Conservation (phyloP, 2,329 filamentous ascomycete species). For the Beauveria varroae region DNA sequence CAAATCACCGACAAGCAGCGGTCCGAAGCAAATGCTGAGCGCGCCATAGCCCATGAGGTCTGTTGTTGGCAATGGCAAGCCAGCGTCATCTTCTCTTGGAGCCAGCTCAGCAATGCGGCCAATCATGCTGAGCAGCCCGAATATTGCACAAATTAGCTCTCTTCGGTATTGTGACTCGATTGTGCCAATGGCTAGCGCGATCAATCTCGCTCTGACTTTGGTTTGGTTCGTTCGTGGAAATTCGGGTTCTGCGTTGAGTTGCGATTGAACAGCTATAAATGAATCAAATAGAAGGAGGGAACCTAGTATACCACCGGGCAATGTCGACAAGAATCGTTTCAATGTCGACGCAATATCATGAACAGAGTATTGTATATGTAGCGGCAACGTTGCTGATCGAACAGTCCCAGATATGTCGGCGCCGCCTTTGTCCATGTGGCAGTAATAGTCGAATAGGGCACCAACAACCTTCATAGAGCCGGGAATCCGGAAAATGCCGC, state of each 20-base stretch:
- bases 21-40: conserved; percentile 58
- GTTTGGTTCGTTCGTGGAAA: conserved; percentile 44
- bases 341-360: conserved; percentile 63
- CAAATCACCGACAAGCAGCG: conserved; percentile 52
- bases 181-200: conserved; percentile 54
- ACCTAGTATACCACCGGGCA: conserved; percentile 61
- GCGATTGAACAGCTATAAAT: conserved; percentile 52
- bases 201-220: conserved; percentile 54
- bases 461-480: conserved; percentile 51
- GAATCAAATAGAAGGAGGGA: conserved; percentile 55
- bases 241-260: conserved; percentile 45
- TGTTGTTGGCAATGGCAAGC: conserved; percentile 44
- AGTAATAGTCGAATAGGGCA: conserved; percentile 58
- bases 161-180: conserved; percentile 52
- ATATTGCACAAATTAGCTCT: conserved; percentile 59
- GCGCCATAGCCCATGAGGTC: conserved; percentile 59
- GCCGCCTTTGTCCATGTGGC: conserved; percentile 37
- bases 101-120: conserved; percentile 49
- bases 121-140: conserved; percentile 56
- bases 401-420: conserved; percentile 50
- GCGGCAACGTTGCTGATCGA: conserved; percentile 50
- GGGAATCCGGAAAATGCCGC: conserved; percentile 56
- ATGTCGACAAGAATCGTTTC: conserved; percentile 54
- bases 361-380: conserved; percentile 49
- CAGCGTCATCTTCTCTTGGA: conserved; percentile 42